These are phyloP conservation scores for Dacryopinax primogenitus DNA, from an alignment of 768 basidiomycete genomes.

Conservation along the genomic window DNA sequence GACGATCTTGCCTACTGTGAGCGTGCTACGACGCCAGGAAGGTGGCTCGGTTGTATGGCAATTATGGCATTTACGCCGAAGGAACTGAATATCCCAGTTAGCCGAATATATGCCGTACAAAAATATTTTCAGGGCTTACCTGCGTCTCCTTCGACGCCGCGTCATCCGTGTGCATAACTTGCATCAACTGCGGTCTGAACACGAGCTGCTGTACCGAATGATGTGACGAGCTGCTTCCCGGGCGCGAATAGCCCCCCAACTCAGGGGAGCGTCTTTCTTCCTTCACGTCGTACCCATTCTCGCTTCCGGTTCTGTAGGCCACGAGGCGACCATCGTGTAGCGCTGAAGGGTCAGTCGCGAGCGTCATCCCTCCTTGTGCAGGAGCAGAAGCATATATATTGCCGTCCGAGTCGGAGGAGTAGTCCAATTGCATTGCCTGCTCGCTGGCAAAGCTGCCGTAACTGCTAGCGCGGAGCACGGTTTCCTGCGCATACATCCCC, in stretches of 20 bases:
- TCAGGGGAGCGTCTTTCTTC: slow-evolving; percentile 3
- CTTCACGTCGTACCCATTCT: slow-evolving; percentile 3
- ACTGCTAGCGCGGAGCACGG: not conserved
- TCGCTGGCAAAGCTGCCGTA: not conserved
- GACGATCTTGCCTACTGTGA: slow-evolving; percentile 84
- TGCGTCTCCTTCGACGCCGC: slow-evolving; percentile 79
- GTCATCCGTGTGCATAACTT: slow-evolving; percentile 80
- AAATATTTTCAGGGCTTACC: not conserved
- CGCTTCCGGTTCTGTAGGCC: not conserved
- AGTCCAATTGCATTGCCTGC: slow-evolving; percentile 3
- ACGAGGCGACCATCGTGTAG: slow-evolving; percentile 24
- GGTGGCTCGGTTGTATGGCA: slow-evolving; percentile 87
- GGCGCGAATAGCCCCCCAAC: not conserved
- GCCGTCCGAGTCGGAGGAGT: slow-evolving; percentile 1
- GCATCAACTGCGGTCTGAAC: slow-evolving; percentile 29
- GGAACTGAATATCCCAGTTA: slow-evolving; percentile 44
- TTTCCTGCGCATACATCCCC: not conserved
- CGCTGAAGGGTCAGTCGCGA: slow-evolving; percentile 27
- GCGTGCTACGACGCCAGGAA: slow-evolving; percentile 73
- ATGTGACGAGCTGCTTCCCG: not conserved
- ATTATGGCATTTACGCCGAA: slow-evolving; percentile 77
- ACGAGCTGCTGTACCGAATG: slow-evolving; percentile 1
- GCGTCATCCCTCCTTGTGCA: slow-evolving; percentile 25
- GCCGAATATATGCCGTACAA: not conserved
- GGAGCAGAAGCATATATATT: not conserved